Base-by-base conservation (phyloP, 148 eudicot genomes). In the Beta vulgaris region DNA sequence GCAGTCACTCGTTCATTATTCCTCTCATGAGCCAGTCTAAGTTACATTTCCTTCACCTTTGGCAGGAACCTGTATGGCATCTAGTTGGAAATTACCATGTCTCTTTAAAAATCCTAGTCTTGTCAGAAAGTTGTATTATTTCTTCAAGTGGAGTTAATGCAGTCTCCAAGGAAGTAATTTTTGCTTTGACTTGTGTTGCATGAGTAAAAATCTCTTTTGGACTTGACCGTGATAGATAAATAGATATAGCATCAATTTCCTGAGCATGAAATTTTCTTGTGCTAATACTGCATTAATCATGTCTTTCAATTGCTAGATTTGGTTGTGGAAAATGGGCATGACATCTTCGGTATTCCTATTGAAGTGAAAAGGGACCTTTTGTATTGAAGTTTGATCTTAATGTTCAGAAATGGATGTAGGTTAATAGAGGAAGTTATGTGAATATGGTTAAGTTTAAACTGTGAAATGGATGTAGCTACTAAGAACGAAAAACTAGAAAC, bases 291-390 rank as follows among this genome's bases (percentile, higher is more conserved):
- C 23, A n/a, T 32, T 29, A 36, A 57, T 72, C 61, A 61, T 37
- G 16, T 34, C 11, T 58, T 51, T 29, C 90, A 96, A 98, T 76
- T 96, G 80, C 76, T 81, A 37, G 99, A 96, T 39, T 64, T 90
- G 34, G 77, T 87, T 0, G 70, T 86, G 78, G 99, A 96, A 44
- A 91, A 91, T 73, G 99, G 95, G 40, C 76, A 94, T 15, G 99
- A 96, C 44, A 80, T 85, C 46, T 79, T 96, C 68, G 87, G 78
- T 55, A 79, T 86, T 66, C 92, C 99, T 3, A 71, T 79, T 59
- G 92, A 91, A 73, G 87, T 96, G 44, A 91, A 87, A 77, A 86
- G 81, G 67, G 99, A 86, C 68, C 84, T 95, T 62, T 74, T 95
- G 81, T 71, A 89, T 73, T n/a, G n/a, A n/a, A 92, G 88, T 82